Base-by-base conservation (phyloP, 768 basidiomycete genomes). In the Trametes sanguinea region DNA sequence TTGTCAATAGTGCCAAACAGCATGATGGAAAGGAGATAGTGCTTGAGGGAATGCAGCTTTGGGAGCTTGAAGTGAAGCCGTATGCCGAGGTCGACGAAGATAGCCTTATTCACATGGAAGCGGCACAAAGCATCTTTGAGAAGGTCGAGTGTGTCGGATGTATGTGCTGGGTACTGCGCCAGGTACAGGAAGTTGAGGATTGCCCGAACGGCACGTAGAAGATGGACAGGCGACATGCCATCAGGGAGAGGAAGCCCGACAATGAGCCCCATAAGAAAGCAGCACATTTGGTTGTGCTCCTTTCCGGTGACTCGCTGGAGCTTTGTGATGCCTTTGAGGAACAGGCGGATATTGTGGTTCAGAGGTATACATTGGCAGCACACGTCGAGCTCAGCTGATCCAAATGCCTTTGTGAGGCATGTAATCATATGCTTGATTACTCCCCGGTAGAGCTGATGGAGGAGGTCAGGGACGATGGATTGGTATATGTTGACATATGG, bases 381-480 rank as follows among this genome's bases (percentile, higher is more conserved):
- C 35, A 11, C 35, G 11, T 37, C 35, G 35, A 37, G 35, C 11
- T 37, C 35, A 37, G 6, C 35, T 6, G 35, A 11, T 11, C 35
- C 35, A 37, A 6, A 37, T 37, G 35, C 35, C 35, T 37, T 37
- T 6, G 6, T 37, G 16, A 70, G 11, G 68, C 72, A 73, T 16
- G 54, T 4, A 29, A 71, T 42, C 1, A 71, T 22, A 51, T 72
- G 67, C 37, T 71, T 71, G 57, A 71, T 42, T 1, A 72, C 27
- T 4, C 71, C 71, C 58, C 71, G 71, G 65, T 80, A 73, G 0
- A 82, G 70, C 62, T 81, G 78, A 55, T 83, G 81, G 14, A 81
- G 74, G 22, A 80, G 42, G 69, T 80, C 68, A n/a, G 75, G 73
- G 1, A 74, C 77, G 30, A 82, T 63, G 17, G 60, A 72, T 0